These are phyloP conservation scores for Xylaria castorea DNA, from an alignment of 495 filamentous ascomycete genomes.

Conservation along the genomic window DNA sequence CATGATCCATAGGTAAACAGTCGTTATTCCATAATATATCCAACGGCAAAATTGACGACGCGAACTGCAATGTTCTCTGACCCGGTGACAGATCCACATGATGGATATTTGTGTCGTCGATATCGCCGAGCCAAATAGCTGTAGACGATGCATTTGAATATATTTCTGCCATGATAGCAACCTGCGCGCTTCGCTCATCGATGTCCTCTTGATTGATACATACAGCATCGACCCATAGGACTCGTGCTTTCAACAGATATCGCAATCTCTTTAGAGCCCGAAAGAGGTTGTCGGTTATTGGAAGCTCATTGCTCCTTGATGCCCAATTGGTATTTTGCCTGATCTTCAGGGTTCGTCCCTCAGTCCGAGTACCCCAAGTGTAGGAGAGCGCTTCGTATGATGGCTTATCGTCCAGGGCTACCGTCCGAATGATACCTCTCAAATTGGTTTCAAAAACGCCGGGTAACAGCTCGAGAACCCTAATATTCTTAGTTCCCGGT, in stretches of 20 bases:
- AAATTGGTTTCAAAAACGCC: neutral
- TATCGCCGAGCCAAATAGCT: neutral
- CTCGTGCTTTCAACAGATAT: neutral
- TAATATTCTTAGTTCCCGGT: neutral
- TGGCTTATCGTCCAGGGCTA: neutral
- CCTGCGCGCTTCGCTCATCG: conserved; percentile 28
- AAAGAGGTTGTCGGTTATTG: conserved; percentile 3
- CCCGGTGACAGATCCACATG: neutral
- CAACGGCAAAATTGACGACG: neutral
- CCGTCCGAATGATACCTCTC: neutral
- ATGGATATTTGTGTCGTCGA: neutral
- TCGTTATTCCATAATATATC: conserved; percentile 2
- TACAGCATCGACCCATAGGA: conserved; percentile 15
- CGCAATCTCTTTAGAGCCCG: conserved; percentile 14
- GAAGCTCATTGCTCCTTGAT: neutral
- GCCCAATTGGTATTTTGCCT: neutral
- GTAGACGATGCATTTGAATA: conserved; percentile 11
- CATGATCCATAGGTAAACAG: conserved; percentile 8
- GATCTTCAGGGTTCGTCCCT: conserved; percentile 1
- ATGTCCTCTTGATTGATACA: conserved; percentile 30
- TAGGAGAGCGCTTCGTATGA: conserved; percentile 24
- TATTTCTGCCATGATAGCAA: conserved; percentile 27
- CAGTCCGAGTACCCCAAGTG: conserved; percentile 10
- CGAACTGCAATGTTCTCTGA: neutral
- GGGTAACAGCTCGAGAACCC: conserved; percentile 1